Base-by-base conservation (phyloP, 2,329 filamentous ascomycete species). In the Penicillium sp. region DNA sequence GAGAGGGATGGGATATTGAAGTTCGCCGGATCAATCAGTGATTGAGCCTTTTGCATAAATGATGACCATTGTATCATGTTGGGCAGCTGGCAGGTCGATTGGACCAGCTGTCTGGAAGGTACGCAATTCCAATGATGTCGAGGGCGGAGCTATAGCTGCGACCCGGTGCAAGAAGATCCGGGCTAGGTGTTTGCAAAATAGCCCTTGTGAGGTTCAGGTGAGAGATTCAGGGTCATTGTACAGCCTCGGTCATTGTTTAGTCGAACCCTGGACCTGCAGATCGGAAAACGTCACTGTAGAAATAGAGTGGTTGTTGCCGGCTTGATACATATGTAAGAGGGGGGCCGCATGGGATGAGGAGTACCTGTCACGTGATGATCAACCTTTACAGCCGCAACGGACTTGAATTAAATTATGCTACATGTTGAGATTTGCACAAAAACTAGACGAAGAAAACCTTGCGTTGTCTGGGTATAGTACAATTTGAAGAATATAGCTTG, bases 21-120 rank as follows among this genome's bases (percentile, higher is more conserved):
- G 74, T 91, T 87, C 64, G 90, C 90, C 53, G 92, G 90, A 76
- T 97, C 93, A 79, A 97, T 96, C 78, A 96, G 83, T 78, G 93
- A 91, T 82, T 96, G 92, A 66, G 93, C 93, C 84, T 93, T 96
- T 78, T 96, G 92, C 70, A 97, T 92, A 76, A 98, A 88, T 77
- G 85, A 93, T 68, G 90, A 83, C 75, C 89, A 80, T 74, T 84
- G 82, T 73, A 87, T 85, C 84, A 86, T 87, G 56, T 52, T 69
- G 66, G 60, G 60, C 61, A 56, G 52, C 33, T 49, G 29, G 52
- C 4, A 35, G 26, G 59, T 49, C 39, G 47, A 49, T 19, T 44
- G 22, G 19, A 53, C 51, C 39, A 29, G 51, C 39, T 35, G 46
- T 22, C 35, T 26, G 49, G 44, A 53, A 52, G 53, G 54, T 49